Evolutionary conservation across 169 alveolate species (phyloP).

Genomic region (Plasmodium billcollinsi): DNA sequence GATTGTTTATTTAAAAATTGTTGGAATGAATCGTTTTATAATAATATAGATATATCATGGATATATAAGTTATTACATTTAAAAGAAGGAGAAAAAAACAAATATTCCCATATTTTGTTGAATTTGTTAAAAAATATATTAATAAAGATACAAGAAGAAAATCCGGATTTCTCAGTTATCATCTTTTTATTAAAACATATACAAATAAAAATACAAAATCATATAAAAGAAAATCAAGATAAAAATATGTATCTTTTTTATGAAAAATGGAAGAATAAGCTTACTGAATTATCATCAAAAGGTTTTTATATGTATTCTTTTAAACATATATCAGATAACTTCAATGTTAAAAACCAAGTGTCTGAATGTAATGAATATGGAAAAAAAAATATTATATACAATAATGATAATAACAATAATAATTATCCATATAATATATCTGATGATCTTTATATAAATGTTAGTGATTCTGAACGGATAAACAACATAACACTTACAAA

Average conservation of each 20-base stretch:
- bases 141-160: slow-evolving; percentile 3
- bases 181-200: slow-evolving; percentile 11
- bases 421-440: too few relatives aligned
- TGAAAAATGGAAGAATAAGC: neutral
- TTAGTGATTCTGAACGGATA: neutral
- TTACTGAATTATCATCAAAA: neutral
- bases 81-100: neutral
- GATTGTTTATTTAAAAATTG: slow-evolving; percentile 15
- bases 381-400: too few relatives aligned
- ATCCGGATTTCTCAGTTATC: neutral
- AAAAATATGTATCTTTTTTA: neutral
- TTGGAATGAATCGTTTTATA: neutral
- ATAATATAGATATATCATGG: slow-evolving; percentile 25
- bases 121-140: slow-evolving; percentile 9
- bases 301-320: too few relatives aligned
- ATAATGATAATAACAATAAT: too few relatives aligned
- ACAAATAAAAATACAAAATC: slow-evolving; percentile 3
- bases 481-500: too few relatives aligned
- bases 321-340: too few relatives aligned
- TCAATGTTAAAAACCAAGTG: too few relatives aligned
- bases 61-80: slow-evolving; percentile 4
- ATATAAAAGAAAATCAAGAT: slow-evolving; percentile 14
- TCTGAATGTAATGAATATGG: too few relatives aligned
- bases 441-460: neutral
- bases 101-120: neutral